Evolutionary conservation across 208 protist species (phyloP).

Genomic region (Tritrichomonas musculus): DNA sequence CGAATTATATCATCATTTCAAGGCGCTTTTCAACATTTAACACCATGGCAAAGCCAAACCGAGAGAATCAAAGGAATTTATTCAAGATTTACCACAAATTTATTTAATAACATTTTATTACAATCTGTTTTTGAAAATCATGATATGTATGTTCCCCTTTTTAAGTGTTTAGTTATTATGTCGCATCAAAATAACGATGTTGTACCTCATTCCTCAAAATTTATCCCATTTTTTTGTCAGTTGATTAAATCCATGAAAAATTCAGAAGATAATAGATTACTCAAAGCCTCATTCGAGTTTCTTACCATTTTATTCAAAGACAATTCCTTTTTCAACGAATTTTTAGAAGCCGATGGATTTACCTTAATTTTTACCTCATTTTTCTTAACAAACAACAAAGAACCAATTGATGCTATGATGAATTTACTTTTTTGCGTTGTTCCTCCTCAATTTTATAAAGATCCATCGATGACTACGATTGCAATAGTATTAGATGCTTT

Average conservation of each 20-base stretch:
- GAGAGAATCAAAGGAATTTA: no score
- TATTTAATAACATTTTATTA: no score
- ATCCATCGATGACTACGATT: not conserved
- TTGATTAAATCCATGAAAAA: not conserved
- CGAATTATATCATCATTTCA: no score
- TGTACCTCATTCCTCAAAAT: not conserved
- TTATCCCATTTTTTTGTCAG: not conserved
- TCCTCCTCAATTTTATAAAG: not conserved
- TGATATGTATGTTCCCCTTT: no score
- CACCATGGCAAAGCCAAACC: no score
- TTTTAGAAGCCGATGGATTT: not conserved
- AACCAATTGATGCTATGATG: not conserved
- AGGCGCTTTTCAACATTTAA: no score
- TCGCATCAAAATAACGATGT: no score
- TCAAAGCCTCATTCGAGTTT: not conserved
- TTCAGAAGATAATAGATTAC: not conserved
- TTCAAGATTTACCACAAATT: no score
- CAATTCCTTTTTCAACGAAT: not conserved
- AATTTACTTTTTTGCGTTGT: not conserved
- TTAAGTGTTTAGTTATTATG: no score
- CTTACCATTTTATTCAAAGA: not conserved
- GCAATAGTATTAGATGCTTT: not conserved
- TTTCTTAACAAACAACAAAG: not conserved
- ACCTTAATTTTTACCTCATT: conserved; percentile 3
- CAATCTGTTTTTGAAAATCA: no score